A percentile compares a stretch with the other conserved stretches of the same genome.
These are phyloP conservation scores for Coemansia reversa DNA, from an alignment of 192 early-diverging fungal species.

Conservation along the genomic window DNA sequence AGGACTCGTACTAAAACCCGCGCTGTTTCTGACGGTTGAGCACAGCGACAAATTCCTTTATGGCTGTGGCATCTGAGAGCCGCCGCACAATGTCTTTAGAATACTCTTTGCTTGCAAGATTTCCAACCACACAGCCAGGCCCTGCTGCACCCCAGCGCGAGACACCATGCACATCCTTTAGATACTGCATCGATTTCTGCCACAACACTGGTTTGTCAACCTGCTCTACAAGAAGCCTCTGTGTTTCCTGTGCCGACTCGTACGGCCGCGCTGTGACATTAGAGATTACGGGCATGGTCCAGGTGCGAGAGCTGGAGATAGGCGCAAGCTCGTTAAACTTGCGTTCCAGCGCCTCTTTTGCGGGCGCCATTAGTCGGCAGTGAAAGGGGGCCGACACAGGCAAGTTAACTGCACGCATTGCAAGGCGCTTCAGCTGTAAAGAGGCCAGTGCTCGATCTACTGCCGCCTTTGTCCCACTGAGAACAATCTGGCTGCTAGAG, in stretches of 20 bases:
- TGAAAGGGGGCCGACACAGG: slow-evolving; percentile 98
- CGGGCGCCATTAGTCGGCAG: slow-evolving; percentile 87
- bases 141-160: slow-evolving; percentile 85
- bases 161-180: slow-evolving; percentile 71
- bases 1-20: slow-evolving; percentile 16
- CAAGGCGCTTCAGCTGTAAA: slow-evolving; percentile 77
- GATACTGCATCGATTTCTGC: slow-evolving; percentile 79
- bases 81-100: slow-evolving; percentile 68
- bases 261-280: slow-evolving; percentile 90
- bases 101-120: slow-evolving; percentile 85
- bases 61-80: slow-evolving; percentile 32
- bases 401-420: slow-evolving; percentile 82
- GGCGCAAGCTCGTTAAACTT: slow-evolving; percentile 65
- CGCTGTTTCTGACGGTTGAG: slow-evolving; percentile 40
- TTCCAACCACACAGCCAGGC: slow-evolving; percentile 84
- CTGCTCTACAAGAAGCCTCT: slow-evolving; percentile 68
- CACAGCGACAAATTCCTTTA: slow-evolving; percentile 45
- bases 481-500: slow-evolving; percentile 78
- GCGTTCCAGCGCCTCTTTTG: slow-evolving; percentile 69
- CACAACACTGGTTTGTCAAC: slow-evolving; percentile 87
- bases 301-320: slow-evolving; percentile 58
- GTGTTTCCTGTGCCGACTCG: slow-evolving; percentile 59
- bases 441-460: slow-evolving; percentile 81
- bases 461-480: slow-evolving; percentile 83
- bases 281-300: slow-evolving; percentile 82